phyloP scores from a whole-genome alignment of 805 yeast species.

The Wickerhamomyces bisporus region DNA sequence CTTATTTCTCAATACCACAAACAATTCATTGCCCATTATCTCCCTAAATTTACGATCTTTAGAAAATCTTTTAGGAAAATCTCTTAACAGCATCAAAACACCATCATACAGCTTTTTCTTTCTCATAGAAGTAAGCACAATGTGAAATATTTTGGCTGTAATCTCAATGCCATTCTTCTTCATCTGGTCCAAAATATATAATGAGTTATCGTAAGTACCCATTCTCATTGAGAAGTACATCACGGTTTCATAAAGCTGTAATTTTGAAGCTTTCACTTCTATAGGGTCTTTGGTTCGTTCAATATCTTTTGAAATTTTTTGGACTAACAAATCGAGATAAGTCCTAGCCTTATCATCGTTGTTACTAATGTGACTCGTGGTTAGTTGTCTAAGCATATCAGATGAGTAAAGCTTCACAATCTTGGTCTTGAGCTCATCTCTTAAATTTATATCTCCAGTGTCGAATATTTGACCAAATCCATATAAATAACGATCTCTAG shows the following conservation, averaged over 20 bases:
- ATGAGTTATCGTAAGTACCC: slow-evolving; percentile 11
- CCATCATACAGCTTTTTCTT: slow-evolving; percentile 16
- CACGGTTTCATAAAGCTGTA: slow-evolving; percentile 14
- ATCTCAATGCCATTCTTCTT: slow-evolving; percentile 7
- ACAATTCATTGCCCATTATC: slow-evolving; percentile 13
- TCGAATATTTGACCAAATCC: slow-evolving; percentile 8
- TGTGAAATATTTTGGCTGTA: slow-evolving; percentile 13
- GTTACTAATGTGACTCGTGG: slow-evolving; percentile 3
- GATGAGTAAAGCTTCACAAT: slow-evolving; percentile 10
- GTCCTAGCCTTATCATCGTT: slow-evolving; percentile 4
- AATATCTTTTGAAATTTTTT: slow-evolving; percentile 1
- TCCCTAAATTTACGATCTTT: slow-evolving; percentile 2
- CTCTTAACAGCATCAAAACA: slow-evolving; percentile 10
- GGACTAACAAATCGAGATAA: slow-evolving; percentile 11
- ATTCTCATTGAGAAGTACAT: slow-evolving; percentile 12
- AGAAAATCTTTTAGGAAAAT: slow-evolving; percentile 5
- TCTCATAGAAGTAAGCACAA: slow-evolving; percentile 14
- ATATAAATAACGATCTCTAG: slow-evolving; percentile 1
- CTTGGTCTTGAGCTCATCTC: slow-evolving; percentile 2
- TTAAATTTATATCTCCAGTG: background rate
- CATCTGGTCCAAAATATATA: slow-evolving; percentile 13
- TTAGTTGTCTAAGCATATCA: slow-evolving; percentile 10
- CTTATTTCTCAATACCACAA: slow-evolving; percentile 12
- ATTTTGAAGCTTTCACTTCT: background rate
- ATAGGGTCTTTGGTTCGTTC: background rate